These are phyloP conservation scores for Populus hybrid DNA, from an alignment of 441 rosid genomes.

Conservation along the genomic window DNA sequence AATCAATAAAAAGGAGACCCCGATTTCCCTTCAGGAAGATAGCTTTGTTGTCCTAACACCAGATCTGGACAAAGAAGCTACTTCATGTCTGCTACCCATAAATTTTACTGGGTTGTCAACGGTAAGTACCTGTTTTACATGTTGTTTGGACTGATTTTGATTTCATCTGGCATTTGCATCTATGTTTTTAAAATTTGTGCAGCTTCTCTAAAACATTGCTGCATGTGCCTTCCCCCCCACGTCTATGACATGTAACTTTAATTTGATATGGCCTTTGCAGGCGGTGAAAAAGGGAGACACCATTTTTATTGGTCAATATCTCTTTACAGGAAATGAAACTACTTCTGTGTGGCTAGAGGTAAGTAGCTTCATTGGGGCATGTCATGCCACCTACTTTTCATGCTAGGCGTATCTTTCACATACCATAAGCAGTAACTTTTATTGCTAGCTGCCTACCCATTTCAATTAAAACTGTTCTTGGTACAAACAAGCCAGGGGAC, in stretches of 20 bases:
- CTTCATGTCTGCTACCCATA: constrained; percentile 50
- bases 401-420: background rate
- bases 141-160: background rate
- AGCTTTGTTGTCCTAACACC: constrained; percentile 49
- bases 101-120: constrained; percentile 50
- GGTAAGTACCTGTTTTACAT: constrained; percentile 23
- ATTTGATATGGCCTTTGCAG: constrained; percentile 32
- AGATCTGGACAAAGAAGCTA: constrained; percentile 51
- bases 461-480: background rate
- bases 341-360: constrained; percentile 68
- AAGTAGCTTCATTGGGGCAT: constrained; percentile 12
- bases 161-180: background rate
- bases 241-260: no score
- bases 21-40: constrained; percentile 49
- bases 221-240: background rate
- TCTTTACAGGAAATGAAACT: constrained; percentile 61
- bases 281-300: constrained; percentile 59
- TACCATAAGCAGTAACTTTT: background rate
- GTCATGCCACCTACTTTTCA: constrained; percentile 3
- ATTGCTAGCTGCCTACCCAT: constrained; percentile 6
- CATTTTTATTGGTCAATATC: constrained; percentile 58
- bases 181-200: background rate
- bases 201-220: background rate
- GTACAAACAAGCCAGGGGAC: background rate
- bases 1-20: constrained; percentile 58